These are phyloP conservation scores for Xylaria digitata DNA, from an alignment of 2,329 filamentous ascomycete species.

Conservation along the genomic window DNA sequence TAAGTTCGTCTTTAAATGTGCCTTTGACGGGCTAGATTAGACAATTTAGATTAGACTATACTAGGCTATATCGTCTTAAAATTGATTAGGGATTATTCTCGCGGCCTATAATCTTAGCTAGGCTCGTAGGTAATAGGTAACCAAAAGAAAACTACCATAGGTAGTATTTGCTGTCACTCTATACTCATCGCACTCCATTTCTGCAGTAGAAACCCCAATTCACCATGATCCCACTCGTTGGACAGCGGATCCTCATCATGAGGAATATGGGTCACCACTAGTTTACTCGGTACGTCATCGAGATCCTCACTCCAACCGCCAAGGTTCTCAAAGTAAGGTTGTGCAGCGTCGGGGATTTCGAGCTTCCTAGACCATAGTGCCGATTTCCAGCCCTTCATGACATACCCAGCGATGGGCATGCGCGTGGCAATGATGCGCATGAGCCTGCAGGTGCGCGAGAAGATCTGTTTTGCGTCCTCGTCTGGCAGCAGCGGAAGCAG, in stretches of 20 bases:
- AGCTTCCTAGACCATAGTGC: conserved; percentile 25
- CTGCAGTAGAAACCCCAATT: conserved; percentile 28
- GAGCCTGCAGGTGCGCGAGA: conserved; percentile 30
- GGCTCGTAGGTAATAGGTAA: no score
- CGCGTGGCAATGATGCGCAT: conserved; percentile 18
- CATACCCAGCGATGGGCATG: conserved; percentile 30
- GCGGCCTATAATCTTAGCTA: no score
- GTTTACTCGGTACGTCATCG: conserved; percentile 10
- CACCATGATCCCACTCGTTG: conserved; percentile 27
- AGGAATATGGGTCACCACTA: conserved; percentile 21
- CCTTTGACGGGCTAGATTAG: no score
- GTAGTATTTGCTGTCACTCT: not conserved
- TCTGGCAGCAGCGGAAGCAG: conserved; percentile 28
- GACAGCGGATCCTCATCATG: not conserved
- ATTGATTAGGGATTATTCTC: no score
- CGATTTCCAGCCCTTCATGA: conserved; percentile 32
- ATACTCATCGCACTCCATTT: conserved; percentile 26
- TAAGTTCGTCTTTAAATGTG: no score
- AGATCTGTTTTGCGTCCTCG: conserved; percentile 14
- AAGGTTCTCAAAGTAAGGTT: conserved; percentile 30
- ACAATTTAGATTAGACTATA: no score
- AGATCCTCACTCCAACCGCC: not conserved
- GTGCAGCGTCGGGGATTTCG: conserved; percentile 24
- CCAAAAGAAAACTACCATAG: no score
- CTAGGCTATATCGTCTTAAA: no score